Evolutionary conservation across 2,329 filamentous ascomycete genomes (phyloP).

Genomic region (Fusarium siculi): DNA sequence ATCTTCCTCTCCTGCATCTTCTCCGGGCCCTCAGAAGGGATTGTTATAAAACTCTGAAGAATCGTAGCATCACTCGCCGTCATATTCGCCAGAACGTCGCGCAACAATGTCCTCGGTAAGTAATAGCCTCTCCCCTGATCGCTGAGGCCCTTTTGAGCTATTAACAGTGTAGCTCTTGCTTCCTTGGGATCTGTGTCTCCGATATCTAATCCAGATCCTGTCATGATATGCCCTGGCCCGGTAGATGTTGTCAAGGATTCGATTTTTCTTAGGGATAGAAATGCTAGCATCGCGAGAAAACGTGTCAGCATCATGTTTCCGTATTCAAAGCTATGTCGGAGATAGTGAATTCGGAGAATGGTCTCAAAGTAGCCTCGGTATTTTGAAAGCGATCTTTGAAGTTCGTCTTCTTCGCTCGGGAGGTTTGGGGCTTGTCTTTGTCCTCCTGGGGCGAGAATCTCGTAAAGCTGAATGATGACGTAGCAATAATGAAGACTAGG

Average conservation of each 20-base stretch:
- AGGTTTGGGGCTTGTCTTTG: background rate
- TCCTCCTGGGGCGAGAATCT: background rate
- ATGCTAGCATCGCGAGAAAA: conserved; percentile 10
- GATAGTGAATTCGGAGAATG: conserved; percentile 16
- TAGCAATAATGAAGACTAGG: background rate
- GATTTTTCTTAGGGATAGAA: background rate
- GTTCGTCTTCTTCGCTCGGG: background rate
- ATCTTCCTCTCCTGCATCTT: background rate
- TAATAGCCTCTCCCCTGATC: conserved; percentile 12
- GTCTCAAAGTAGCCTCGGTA: conserved; percentile 15
- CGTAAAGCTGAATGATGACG: background rate
- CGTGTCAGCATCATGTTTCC: conserved; percentile 13
- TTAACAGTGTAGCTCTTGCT: background rate
- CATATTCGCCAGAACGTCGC: background rate
- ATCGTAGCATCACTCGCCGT: background rate
- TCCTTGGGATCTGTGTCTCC: background rate
- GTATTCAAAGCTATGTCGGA: conserved; percentile 14
- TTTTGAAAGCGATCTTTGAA: background rate
- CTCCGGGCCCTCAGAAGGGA: background rate
- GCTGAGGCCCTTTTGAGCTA: conserved; percentile 1
- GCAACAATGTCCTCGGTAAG: background rate
- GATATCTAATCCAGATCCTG: background rate
- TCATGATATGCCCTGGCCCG: accelerated
- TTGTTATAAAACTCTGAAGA: conserved; percentile 5
- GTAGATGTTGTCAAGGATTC: background rate